Conservation (phyloP, 768 basidiomycete species). For the Rhodotorula taiwanensis region DNA sequence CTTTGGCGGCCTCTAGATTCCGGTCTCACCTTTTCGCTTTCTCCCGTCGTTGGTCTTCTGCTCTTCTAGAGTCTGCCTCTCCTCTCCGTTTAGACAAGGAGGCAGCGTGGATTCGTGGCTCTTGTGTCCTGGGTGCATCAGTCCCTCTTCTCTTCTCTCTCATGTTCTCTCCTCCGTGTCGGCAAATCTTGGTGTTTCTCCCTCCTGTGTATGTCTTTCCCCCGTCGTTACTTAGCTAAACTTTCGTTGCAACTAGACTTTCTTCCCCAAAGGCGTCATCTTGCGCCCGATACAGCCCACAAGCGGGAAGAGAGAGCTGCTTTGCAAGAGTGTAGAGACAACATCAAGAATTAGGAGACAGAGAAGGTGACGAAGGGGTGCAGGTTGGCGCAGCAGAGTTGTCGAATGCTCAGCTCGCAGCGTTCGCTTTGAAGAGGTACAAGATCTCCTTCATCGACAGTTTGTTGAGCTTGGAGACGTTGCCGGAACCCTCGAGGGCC, state of each 20-base stretch:
- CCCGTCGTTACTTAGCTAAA: too few relatives aligned
- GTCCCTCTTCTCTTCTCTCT: not conserved
- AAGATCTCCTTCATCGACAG: slow-evolving; percentile 62
- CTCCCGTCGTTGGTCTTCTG: not conserved
- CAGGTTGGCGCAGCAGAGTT: too few relatives aligned
- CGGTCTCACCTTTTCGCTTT: not conserved
- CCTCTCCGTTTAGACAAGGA: not conserved
- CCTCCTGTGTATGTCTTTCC: not conserved
- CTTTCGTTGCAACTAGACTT: not conserved
- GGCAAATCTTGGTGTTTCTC: not conserved
- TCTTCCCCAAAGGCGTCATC: too few relatives aligned
- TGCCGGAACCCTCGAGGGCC: slow-evolving; percentile 78
- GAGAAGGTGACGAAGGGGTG: too few relatives aligned
- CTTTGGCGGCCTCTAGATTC: slow-evolving; percentile 26
- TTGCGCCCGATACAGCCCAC: too few relatives aligned
- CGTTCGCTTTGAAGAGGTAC: slow-evolving; percentile 19
- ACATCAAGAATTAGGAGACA: not conserved
- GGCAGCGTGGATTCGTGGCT: not conserved
- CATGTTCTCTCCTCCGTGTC: too few relatives aligned
- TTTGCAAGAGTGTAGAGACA: not conserved
- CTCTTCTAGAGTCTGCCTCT: not conserved
- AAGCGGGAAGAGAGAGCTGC: too few relatives aligned
- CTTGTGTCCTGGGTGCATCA: not conserved
- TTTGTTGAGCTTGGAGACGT: slow-evolving; percentile 63
- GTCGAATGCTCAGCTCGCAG: not conserved